Percentiles rank a stretch among this genome's conserved stretches.
Conservation (phyloP, 805 yeast genomes). For the Lipomyces yamanashiensis region DNA sequence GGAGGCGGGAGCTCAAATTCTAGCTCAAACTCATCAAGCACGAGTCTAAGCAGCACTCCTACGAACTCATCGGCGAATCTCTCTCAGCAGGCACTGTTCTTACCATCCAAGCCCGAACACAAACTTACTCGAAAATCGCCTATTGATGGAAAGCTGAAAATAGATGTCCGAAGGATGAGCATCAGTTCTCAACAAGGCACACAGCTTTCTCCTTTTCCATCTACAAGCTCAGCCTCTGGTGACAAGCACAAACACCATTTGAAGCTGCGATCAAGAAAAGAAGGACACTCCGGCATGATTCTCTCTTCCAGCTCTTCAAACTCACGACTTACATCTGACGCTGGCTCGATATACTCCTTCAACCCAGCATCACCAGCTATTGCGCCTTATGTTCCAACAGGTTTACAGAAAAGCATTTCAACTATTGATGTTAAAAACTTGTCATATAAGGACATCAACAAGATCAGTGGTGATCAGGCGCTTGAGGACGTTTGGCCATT, state of each 20-base stretch:
- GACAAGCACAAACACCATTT: slow-evolving; percentile 46
- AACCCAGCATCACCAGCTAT: slow-evolving; percentile 46
- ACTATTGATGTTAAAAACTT: slow-evolving; percentile 40
- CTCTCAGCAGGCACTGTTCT: slow-evolving; percentile 13
- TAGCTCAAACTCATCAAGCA: slow-evolving; percentile 24
- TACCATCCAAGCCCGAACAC: slow-evolving; percentile 3
- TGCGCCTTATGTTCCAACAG: slow-evolving; percentile 33
- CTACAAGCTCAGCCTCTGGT: background rate
- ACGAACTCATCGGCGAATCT: slow-evolving; percentile 14
- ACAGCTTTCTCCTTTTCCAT: slow-evolving; percentile 16
- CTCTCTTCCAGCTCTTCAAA: slow-evolving; percentile 52
- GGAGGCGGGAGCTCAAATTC: slow-evolving; percentile 23
- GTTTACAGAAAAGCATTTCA: slow-evolving; percentile 40
- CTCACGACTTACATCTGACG: slow-evolving; percentile 49
- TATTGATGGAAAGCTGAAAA: slow-evolving; percentile 12
- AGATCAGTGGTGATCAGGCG: slow-evolving; percentile 44
- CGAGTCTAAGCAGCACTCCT: slow-evolving; percentile 27
- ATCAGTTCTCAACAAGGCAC: slow-evolving; percentile 19
- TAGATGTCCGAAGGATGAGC: slow-evolving; percentile 26
- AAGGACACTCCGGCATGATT: slow-evolving; percentile 46
- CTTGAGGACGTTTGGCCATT: slow-evolving; percentile 58
- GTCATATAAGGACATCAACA: slow-evolving; percentile 41
- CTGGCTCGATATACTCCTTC: slow-evolving; percentile 50
- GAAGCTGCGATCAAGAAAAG: slow-evolving; percentile 47
- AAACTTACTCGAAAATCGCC: slow-evolving; percentile 17